phyloP scores from a whole-genome alignment of 352 stramenopile genomes.

The Bremia lactucae region DNA sequence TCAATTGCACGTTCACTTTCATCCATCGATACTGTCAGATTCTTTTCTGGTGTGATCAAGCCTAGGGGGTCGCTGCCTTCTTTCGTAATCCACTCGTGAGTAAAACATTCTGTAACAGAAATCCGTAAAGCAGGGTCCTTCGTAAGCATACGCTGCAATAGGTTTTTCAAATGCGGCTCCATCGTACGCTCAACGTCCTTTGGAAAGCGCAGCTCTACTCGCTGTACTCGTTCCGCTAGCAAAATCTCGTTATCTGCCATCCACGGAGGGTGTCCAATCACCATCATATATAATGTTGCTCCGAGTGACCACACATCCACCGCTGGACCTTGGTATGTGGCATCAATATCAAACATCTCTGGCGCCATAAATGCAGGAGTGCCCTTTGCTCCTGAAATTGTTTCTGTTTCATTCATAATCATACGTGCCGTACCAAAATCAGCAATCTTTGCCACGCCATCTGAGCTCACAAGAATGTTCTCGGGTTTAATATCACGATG shows the following conservation, averaged over 20 bases:
- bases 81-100: conserved; percentile 89
- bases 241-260: conserved; percentile 86
- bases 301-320: conserved; percentile 86
- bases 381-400: conserved; percentile 71
- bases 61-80: conserved; percentile 83
- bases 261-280: conserved; percentile 85
- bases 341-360: conserved; percentile 86
- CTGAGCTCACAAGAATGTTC: conserved; percentile 78
- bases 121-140: conserved; percentile 81
- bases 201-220: conserved; percentile 80
- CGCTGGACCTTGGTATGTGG: conserved; percentile 73
- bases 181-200: conserved; percentile 63
- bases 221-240: conserved; percentile 74
- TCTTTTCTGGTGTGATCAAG: conserved; percentile 33
- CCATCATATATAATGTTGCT: conserved; percentile 89
- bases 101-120: conserved; percentile 73
- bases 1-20: conserved; percentile 79
- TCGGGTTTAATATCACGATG: conserved; percentile 89
- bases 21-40: conserved; percentile 71
- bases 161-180: conserved; percentile 83
- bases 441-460: conserved; percentile 82
- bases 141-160: conserved; percentile 86
- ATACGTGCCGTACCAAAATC: conserved; percentile 86
- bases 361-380: conserved; percentile 87
- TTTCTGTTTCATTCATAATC: conserved; percentile 86